A percentile compares a stretch with the other conserved stretches of the same genome.
Conservation (phyloP, 495 filamentous ascomycete species). For the Tetracladium marchalianum region DNA sequence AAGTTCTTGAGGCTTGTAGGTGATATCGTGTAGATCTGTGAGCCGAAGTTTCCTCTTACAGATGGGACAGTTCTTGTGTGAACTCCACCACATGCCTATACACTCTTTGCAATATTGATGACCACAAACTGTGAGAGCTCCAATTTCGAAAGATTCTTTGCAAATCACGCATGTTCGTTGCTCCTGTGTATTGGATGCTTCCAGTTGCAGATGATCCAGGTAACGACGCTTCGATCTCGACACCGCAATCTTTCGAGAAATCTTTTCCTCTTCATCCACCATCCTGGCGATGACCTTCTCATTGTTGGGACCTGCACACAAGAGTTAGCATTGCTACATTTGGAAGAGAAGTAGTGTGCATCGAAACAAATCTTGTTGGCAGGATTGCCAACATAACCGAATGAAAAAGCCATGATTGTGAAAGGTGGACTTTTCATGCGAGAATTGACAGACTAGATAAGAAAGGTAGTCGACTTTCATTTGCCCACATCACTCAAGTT, state of each 20-base stretch:
- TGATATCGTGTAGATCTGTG: slow-evolving; percentile 70
- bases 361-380: no score
- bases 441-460: no score
- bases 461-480: no score
- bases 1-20: slow-evolving; percentile 65
- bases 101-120: slow-evolving; percentile 88
- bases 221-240: slow-evolving; percentile 65
- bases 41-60: slow-evolving; percentile 59
- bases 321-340: slow-evolving; percentile 21
- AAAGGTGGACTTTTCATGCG: no score
- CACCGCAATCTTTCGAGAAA: slow-evolving; percentile 44
- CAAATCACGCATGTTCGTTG: slow-evolving; percentile 73
- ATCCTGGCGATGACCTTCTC: slow-evolving; percentile 16
- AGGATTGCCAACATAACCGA: no score
- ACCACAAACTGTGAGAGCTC: slow-evolving; percentile 81
- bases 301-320: slow-evolving; percentile 22
- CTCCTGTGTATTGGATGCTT: slow-evolving; percentile 45
- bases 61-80: slow-evolving; percentile 57
- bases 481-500: no score
- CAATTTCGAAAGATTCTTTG: slow-evolving; percentile 57
- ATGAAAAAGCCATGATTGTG: no score
- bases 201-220: slow-evolving; percentile 38
- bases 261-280: slow-evolving; percentile 33
- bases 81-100: slow-evolving; percentile 62
- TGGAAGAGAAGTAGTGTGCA: no score